Percentiles rank a stretch among this genome's conserved stretches.
Conservation (phyloP, 78 protist species). For the Pigoraptor vietnamica region DNA sequence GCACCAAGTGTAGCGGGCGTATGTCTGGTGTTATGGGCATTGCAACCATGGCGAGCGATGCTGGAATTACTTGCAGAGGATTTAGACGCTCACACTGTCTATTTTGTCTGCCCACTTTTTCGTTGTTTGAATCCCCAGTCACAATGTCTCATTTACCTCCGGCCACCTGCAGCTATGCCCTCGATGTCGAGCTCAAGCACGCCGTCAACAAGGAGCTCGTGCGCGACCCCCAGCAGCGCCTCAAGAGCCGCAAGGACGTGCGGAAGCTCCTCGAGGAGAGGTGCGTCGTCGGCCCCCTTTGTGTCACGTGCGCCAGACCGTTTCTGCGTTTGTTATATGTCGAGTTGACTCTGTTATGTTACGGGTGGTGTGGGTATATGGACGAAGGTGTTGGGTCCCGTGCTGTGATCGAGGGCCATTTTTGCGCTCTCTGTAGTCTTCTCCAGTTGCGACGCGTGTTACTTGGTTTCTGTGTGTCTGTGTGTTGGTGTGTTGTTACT, state of each 20-base stretch:
- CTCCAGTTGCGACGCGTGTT: no score
- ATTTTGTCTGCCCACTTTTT: neutral
- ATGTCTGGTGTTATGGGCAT: no score
- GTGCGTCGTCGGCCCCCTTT: neutral
- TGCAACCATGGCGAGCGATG: no score
- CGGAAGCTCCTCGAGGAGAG: constrained; percentile 52
- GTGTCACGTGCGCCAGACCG: neutral
- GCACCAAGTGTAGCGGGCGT: no score
- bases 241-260: constrained; percentile 58
- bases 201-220: constrained; percentile 42
- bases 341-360: no score
- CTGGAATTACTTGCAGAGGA: no score
- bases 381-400: no score
- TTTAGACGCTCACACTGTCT: no score
- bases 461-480: neutral
- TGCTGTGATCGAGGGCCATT: no score
- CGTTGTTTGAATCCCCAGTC: no score
- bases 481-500: neutral
- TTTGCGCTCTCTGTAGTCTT: no score
- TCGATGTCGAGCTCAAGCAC: constrained; percentile 47
- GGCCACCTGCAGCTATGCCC: constrained; percentile 17
- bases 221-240: constrained; percentile 48
- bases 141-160: neutral
- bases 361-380: no score
- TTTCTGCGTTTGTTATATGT: neutral